Percentiles rank a stretch among this genome's conserved stretches.
Conservation (phyloP, 805 yeast genomes). For the Kazachstania taianensis region DNA sequence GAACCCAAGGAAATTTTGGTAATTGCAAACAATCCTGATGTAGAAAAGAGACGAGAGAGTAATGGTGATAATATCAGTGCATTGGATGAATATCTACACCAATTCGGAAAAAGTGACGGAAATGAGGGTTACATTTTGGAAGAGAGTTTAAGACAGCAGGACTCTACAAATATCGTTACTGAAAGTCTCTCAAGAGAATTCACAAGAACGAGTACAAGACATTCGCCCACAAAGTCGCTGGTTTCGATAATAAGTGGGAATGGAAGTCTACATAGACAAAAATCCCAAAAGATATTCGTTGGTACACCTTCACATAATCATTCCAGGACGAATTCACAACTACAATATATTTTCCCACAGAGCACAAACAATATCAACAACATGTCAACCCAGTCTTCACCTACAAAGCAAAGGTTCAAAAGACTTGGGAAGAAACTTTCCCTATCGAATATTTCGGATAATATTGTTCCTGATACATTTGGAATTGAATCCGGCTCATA, state of each 20-base stretch:
- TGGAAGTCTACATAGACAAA: slow-evolving; percentile 11
- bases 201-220: slow-evolving; percentile 13
- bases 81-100: slow-evolving; percentile 20
- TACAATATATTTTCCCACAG: slow-evolving; percentile 5
- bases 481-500: background rate
- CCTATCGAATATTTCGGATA: slow-evolving; percentile 23
- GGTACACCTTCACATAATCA: slow-evolving; percentile 6
- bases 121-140: slow-evolving; percentile 14
- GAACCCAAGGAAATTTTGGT: background rate
- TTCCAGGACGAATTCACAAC: slow-evolving; percentile 18
- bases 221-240: slow-evolving; percentile 29
- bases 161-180: slow-evolving; percentile 10
- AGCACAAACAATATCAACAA: background rate
- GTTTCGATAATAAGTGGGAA: slow-evolving; percentile 21
- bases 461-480: background rate
- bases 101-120: slow-evolving; percentile 8
- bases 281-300: slow-evolving; percentile 9
- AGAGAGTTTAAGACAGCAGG: slow-evolving; percentile 19
- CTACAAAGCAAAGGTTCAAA: slow-evolving; percentile 22
- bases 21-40: background rate
- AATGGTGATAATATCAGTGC: slow-evolving; percentile 21
- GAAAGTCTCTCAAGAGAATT: slow-evolving; percentile 11
- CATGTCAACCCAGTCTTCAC: slow-evolving; percentile 19
- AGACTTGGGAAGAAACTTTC: slow-evolving; percentile 26
- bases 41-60: background rate